Conservation (phyloP, 2,329 filamentous ascomycete genomes). For the Pezicula carpinea region DNA sequence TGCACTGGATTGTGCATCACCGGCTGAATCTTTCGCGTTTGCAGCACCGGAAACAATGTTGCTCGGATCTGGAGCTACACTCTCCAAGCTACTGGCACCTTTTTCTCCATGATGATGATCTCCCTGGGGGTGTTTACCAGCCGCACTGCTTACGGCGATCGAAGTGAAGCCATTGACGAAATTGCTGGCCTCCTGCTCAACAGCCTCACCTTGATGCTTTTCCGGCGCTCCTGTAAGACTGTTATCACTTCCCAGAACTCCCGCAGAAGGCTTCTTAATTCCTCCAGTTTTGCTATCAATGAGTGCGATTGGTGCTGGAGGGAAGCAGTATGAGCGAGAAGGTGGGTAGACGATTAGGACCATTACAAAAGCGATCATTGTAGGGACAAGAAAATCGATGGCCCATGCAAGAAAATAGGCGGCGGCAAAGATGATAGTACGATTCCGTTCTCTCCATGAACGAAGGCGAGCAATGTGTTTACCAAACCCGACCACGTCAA, state of each 20-base stretch:
- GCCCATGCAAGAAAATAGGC: slow-evolving; percentile 64
- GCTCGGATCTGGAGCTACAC: slow-evolving; percentile 56
- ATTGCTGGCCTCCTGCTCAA: slow-evolving; percentile 78
- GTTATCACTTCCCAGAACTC: slow-evolving; percentile 70
- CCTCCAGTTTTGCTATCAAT: slow-evolving; percentile 67
- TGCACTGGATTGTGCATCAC: slow-evolving; percentile 43
- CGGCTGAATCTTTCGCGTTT: slow-evolving; percentile 44
- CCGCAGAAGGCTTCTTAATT: slow-evolving; percentile 71
- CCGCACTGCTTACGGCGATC: slow-evolving; percentile 69
- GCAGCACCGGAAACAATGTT: slow-evolving; percentile 48
- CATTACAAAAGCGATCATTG: slow-evolving; percentile 54
- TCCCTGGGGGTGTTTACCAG: slow-evolving; percentile 69
- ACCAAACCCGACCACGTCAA: slow-evolving; percentile 58
- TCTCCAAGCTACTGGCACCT: slow-evolving; percentile 34
- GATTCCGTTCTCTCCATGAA: slow-evolving; percentile 70
- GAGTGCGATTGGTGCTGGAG: slow-evolving; percentile 70
- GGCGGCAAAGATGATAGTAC: slow-evolving; percentile 59
- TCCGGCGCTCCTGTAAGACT: slow-evolving; percentile 79
- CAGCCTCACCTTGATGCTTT: slow-evolving; percentile 77
- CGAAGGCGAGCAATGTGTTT: slow-evolving; percentile 75
- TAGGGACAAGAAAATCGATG: slow-evolving; percentile 64
- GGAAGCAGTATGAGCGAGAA: slow-evolving; percentile 62
- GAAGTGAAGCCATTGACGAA: slow-evolving; percentile 70
- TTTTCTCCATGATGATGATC: slow-evolving; percentile 38
- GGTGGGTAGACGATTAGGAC: slow-evolving; percentile 62